Evolutionary conservation across 805 yeast genomes (phyloP).

Genomic region (Candida silvicultrix): DNA sequence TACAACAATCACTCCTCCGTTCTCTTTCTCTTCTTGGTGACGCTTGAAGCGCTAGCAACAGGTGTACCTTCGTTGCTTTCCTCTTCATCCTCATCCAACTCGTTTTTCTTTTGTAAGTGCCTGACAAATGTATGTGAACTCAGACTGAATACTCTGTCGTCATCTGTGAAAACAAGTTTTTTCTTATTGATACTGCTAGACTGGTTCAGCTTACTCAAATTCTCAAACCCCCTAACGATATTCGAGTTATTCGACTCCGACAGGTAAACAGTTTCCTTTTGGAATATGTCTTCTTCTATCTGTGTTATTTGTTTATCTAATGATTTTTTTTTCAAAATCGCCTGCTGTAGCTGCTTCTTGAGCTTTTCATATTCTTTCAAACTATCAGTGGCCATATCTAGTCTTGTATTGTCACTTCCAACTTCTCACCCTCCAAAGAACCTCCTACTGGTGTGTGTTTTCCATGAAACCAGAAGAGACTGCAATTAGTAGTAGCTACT

Average conservation of each 20-base stretch:
- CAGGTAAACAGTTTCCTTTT: constrained; percentile 71
- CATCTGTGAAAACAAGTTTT: constrained; percentile 53
- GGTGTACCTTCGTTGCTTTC: constrained; percentile 19
- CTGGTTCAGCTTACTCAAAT: constrained; percentile 47
- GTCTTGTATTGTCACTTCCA: too few relatives aligned
- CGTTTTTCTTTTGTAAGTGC: constrained; percentile 45
- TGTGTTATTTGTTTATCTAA: constrained; percentile 57
- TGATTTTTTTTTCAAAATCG: constrained; percentile 52
- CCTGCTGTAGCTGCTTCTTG: constrained; percentile 58
- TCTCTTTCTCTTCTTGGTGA: constrained; percentile 6
- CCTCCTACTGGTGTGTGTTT: too few relatives aligned
- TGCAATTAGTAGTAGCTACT: too few relatives aligned
- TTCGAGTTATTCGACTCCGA: constrained; percentile 68
- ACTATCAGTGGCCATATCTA: constrained; percentile 13
- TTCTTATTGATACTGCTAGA: constrained; percentile 25
- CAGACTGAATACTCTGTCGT: constrained; percentile 75
- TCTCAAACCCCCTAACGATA: constrained; percentile 88
- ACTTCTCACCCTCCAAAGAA: not conserved
- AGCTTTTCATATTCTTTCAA: constrained; percentile 54
- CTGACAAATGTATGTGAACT: constrained; percentile 67
- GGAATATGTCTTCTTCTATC: constrained; percentile 74
- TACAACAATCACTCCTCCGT: constrained; percentile 6
- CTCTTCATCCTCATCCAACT: constrained; percentile 26
- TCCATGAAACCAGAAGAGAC: too few relatives aligned
- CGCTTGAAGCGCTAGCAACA: not conserved